Percentiles rank a stretch among this genome's conserved stretches.
phyloP scores from a whole-genome alignment of 805 yeast genomes.

The Candida dajiaensis region DNA sequence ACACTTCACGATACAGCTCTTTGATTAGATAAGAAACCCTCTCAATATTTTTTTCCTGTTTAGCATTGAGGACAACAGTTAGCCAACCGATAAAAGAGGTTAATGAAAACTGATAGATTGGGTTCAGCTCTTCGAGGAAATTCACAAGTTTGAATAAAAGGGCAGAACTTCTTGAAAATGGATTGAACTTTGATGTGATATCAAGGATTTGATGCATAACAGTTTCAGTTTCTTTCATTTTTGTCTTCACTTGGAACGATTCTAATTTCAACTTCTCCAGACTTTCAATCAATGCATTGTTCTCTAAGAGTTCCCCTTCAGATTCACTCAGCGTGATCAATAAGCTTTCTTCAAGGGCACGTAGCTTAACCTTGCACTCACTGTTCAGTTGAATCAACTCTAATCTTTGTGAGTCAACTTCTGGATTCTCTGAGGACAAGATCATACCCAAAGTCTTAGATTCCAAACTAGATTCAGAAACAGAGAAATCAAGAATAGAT shows the following conservation, averaged over 20 bases:
- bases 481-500: constrained; percentile 59
- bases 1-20: constrained; percentile 41
- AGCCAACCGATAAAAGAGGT: constrained; percentile 35
- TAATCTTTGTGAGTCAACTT: constrained; percentile 50
- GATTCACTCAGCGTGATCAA: constrained; percentile 52
- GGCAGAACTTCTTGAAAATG: constrained; percentile 53
- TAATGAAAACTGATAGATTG: constrained; percentile 56
- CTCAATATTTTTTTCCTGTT: neutral
- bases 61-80: constrained; percentile 21
- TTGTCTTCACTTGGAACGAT: constrained; percentile 44
- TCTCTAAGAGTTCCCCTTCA: constrained; percentile 61
- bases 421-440: constrained; percentile 55
- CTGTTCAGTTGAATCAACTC: constrained; percentile 51
- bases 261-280: constrained; percentile 64
- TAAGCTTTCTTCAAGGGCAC: constrained; percentile 51
- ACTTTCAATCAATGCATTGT: constrained; percentile 50
- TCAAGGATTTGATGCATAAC: constrained; percentile 51
- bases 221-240: constrained; percentile 46
- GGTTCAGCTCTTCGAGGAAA: constrained; percentile 33
- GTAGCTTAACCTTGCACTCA: constrained; percentile 50
- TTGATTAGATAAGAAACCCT: constrained; percentile 29
- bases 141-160: constrained; percentile 43
- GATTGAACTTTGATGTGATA: constrained; percentile 40
- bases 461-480: constrained; percentile 64
- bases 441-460: constrained; percentile 54